Evolutionary conservation across 768 basidiomycete species (phyloP).

Genomic region (Fibroporia radiculosa): DNA sequence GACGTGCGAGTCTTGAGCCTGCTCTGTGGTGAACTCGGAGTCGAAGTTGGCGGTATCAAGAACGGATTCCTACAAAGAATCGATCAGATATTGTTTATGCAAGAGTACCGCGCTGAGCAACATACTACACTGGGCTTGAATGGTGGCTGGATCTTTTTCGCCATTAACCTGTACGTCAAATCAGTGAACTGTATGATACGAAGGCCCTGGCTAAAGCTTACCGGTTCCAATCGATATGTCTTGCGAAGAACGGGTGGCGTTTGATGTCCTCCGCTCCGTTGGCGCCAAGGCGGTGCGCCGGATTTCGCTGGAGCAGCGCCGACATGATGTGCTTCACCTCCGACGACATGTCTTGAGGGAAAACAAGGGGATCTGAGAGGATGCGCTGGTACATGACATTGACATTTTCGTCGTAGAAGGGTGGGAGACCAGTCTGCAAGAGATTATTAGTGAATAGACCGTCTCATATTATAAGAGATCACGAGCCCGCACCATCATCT

Average conservation of each 20-base stretch:
- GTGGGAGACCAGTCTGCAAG: constrained; percentile 82
- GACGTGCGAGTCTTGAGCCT: constrained; percentile 92
- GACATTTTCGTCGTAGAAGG: constrained; percentile 98
- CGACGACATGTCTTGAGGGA: constrained; percentile 79
- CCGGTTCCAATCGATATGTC: constrained; percentile 88
- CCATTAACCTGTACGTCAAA: constrained; percentile 46
- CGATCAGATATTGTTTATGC: background rate
- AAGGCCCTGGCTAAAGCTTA: constrained; percentile 24
- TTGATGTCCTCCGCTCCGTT: constrained; percentile 96
- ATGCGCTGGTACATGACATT: constrained; percentile 98
- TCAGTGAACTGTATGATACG: background rate
- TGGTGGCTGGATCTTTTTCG: constrained; percentile 94
- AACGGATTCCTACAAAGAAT: constrained; percentile 61
- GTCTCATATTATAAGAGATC: background rate
- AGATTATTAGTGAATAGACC: background rate
- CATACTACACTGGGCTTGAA: constrained; percentile 96
- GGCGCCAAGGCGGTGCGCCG: constrained; percentile 77
- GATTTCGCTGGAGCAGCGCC: constrained; percentile 84
- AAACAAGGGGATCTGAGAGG: constrained; percentile 85
- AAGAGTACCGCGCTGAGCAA: constrained; percentile 6
- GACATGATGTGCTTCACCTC: constrained; percentile 89
- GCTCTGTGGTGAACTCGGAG: constrained; percentile 93
- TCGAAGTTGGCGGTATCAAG: constrained; percentile 97
- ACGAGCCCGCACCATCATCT: constrained; percentile 80
- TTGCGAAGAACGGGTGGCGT: constrained; percentile 89